These are phyloP conservation scores for Biscogniauxia marginata DNA, from an alignment of 2,329 filamentous ascomycete genomes.

Conservation along the genomic window DNA sequence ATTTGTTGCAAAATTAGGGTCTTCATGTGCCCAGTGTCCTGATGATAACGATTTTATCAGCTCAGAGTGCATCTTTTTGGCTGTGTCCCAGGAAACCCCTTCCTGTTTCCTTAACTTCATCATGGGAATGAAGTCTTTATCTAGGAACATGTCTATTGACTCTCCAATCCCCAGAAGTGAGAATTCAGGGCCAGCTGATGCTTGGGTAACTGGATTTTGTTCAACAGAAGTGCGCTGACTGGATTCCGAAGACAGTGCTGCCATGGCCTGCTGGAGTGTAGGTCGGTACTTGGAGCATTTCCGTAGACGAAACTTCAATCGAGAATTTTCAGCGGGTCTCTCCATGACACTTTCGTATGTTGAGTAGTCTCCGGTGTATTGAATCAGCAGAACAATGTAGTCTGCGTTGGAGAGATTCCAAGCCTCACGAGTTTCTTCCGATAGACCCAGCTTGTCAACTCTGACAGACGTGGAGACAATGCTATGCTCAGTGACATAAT, in stretches of 20 bases:
- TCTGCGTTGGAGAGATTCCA: conserved; percentile 69
- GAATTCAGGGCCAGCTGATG: conserved; percentile 33
- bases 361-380: conserved; percentile 61
- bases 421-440: conserved; percentile 70
- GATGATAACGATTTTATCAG: not conserved
- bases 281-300: conserved; percentile 74
- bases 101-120: conserved; percentile 56
- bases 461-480: conserved; percentile 67
- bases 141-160: conserved; percentile 67
- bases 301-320: conserved; percentile 62
- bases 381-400: conserved; percentile 72
- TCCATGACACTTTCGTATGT: conserved; percentile 53
- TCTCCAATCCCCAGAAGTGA: conserved; percentile 67
- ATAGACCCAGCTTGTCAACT: conserved; percentile 68
- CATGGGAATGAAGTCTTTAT: conserved; percentile 61
- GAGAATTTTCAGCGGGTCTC: conserved; percentile 35
- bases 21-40: conserved; percentile 4
- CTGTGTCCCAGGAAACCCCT: conserved; percentile 64
- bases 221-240: conserved; percentile 6
- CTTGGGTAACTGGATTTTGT: not conserved
- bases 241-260: conserved; percentile 44
- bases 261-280: conserved; percentile 50
- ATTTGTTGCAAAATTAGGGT: not conserved
- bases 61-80: conserved; percentile 45
- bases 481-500: conserved; percentile 38